A percentile compares a stretch with the other conserved stretches of the same genome.
Conservation (phyloP, 169 alveolate genomes). For the Plasmodium billcollinsi region DNA sequence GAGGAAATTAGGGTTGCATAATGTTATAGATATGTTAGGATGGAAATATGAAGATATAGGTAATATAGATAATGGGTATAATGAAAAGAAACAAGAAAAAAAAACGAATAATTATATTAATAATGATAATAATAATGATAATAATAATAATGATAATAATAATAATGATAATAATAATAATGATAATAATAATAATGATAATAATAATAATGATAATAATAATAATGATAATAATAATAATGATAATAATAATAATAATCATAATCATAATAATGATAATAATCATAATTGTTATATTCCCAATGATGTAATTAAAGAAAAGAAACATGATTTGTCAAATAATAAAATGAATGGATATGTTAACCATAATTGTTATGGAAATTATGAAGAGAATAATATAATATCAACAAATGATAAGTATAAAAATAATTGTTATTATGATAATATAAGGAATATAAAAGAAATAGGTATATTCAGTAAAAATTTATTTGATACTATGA, state of each 20-base stretch:
- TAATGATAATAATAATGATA: background rate
- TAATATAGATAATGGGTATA: constrained; percentile 1
- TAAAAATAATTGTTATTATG: constrained; percentile 7
- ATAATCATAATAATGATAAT: background rate
- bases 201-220: background rate
- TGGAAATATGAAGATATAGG: constrained; percentile 68
- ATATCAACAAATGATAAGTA: background rate
- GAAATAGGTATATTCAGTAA: constrained; percentile 41
- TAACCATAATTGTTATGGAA: background rate
- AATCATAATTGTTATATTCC: background rate
- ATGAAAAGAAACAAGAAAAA: background rate
- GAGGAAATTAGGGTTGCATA: constrained; percentile 33
- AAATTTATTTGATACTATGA: constrained; percentile 27
- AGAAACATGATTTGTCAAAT: background rate
- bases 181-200: background rate
- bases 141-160: background rate
- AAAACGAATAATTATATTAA: background rate
- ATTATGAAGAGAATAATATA: background rate
- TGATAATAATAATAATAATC: background rate
- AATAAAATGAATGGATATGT: background rate
- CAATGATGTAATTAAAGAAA: background rate
- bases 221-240: background rate
- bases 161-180: background rate
- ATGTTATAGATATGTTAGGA: constrained; percentile 30
- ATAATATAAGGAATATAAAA: constrained; percentile 38